Base-by-base conservation (phyloP, 2,329 filamentous ascomycete genomes). In the Fusarium temperatum region DNA sequence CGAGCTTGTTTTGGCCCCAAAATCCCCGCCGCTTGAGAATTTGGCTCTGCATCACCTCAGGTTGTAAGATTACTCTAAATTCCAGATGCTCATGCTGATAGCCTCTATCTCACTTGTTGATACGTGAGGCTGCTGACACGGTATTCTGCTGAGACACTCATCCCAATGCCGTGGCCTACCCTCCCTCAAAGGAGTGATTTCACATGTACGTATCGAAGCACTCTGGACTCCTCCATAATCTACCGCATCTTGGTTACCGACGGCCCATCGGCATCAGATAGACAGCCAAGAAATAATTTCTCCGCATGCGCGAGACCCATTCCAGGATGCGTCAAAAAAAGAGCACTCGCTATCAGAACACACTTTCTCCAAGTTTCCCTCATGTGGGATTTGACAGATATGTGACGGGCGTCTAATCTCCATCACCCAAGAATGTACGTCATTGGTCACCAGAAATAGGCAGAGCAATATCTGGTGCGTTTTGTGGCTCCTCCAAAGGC, bases 11-110 rank as follows among this genome's bases (percentile, higher is more conserved):
- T 51, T 18, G 22, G 64, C 45, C 26, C 57, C 50, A 32, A 73
- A 78, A 70, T 72, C 61, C 53, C 70, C 51, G 48, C 64, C n/a
- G 35, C 17, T 26, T 28, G 45, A 69, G 36, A 51, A 44, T 39
- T 55, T 66, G 26, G 24, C n/a, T 41, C 30, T 66, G 50, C 30
- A 26, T 24, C 18, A 48, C 42, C 53, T 74, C 55, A 51, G 28
- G 38, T 48, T 20, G 38, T 64, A 59, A 78, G 61, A 77, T 78
- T 77, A 63, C 61, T 57, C 56, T 36, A 30, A 74, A 78, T 78
- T 78, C 77, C 77, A 73, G 60, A 59, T 65, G 42, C 10, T 17
- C 44, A 36, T 38, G 26, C 24, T 32, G 35, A 24, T 60, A 36
- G 20, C 22, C 35, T 30, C 36, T 22, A 62, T 59, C 41, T 50